Percentiles rank a stretch among this genome's conserved stretches.
These are phyloP conservation scores for Salix arbutifolia DNA, from an alignment of 345 rosid species.

Conservation along the genomic window DNA sequence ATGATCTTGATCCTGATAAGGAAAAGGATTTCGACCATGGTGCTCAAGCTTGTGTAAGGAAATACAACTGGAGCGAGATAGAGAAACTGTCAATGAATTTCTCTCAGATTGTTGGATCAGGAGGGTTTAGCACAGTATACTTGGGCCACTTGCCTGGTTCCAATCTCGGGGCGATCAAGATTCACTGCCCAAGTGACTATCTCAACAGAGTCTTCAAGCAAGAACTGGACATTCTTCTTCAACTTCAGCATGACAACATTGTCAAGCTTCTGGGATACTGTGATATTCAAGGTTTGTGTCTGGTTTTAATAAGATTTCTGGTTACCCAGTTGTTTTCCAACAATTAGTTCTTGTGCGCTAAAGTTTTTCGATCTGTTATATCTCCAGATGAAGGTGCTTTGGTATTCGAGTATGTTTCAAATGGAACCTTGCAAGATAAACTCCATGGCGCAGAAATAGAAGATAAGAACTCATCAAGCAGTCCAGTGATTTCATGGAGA, in stretches of 20 bases:
- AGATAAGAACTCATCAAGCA: background rate
- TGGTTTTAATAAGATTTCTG: background rate
- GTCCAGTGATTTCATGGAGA: slow-evolving; percentile 50
- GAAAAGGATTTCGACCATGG: background rate
- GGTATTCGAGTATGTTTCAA: slow-evolving; percentile 58
- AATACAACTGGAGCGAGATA: slow-evolving; percentile 53
- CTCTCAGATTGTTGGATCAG: slow-evolving; percentile 55
- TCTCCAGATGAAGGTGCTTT: slow-evolving; percentile 67
- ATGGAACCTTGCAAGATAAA: slow-evolving; percentile 71
- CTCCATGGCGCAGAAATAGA: slow-evolving; percentile 32
- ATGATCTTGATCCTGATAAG: background rate
- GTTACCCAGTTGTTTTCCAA: background rate
- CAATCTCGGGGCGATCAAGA: slow-evolving; percentile 55
- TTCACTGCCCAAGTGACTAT: slow-evolving; percentile 54
- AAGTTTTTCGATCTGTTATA: background rate
- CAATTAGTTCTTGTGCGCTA: no score
- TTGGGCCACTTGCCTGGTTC: slow-evolving; percentile 45
- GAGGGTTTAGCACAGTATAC: slow-evolving; percentile 84
- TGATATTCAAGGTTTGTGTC: slow-evolving; percentile 48
- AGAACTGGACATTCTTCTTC: slow-evolving; percentile 69
- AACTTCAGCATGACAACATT: slow-evolving; percentile 61
- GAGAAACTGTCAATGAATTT: slow-evolving; percentile 46
- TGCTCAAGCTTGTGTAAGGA: slow-evolving; percentile 22
- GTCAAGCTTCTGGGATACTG: slow-evolving; percentile 75
- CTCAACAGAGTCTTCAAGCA: slow-evolving; percentile 58